Evolutionary conservation across 805 yeast genomes (phyloP).

Genomic region (Candida krabiensis): DNA sequence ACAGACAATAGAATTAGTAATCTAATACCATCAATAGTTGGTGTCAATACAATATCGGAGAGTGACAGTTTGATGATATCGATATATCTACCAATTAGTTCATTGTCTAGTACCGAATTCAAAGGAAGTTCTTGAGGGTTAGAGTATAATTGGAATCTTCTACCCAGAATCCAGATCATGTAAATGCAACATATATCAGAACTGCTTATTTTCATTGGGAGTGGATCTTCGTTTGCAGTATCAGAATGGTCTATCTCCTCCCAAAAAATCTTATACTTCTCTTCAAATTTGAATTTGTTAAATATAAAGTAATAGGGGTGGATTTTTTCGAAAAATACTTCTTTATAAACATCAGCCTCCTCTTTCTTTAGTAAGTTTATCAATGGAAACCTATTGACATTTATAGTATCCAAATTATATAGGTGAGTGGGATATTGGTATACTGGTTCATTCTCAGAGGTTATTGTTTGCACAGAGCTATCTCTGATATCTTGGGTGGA

Average conservation of each 20-base stretch:
- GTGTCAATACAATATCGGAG: conserved; percentile 43
- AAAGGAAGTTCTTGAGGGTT: conserved; percentile 24
- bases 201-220: conserved; percentile 26
- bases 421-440: conserved; percentile 36
- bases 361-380: conserved; percentile 32
- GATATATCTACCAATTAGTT: conserved; percentile 33
- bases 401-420: conserved; percentile 30
- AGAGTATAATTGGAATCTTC: conserved; percentile 32
- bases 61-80: conserved; percentile 43
- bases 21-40: conserved; percentile 45
- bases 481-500: conserved; percentile 34
- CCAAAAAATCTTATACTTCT: conserved; percentile 42
- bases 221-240: conserved; percentile 6
- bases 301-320: conserved; percentile 47
- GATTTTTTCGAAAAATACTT: conserved; percentile 40
- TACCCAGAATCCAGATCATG: conserved; percentile 45
- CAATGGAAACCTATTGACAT: conserved; percentile 39
- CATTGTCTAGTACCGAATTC: conserved; percentile 26
- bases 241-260: conserved; percentile 27
- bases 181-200: conserved; percentile 46
- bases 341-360: conserved; percentile 38
- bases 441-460: conserved; percentile 35
- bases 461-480: conserved; percentile 34
- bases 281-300: conserved; percentile 33
- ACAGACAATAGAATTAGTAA: conserved; percentile 41